Percentiles rank a stretch among this genome's conserved stretches.
Evolutionary conservation across 1,284 basidiomycete species (phyloP).

Genomic region (Cystobasidium slooffiae): DNA sequence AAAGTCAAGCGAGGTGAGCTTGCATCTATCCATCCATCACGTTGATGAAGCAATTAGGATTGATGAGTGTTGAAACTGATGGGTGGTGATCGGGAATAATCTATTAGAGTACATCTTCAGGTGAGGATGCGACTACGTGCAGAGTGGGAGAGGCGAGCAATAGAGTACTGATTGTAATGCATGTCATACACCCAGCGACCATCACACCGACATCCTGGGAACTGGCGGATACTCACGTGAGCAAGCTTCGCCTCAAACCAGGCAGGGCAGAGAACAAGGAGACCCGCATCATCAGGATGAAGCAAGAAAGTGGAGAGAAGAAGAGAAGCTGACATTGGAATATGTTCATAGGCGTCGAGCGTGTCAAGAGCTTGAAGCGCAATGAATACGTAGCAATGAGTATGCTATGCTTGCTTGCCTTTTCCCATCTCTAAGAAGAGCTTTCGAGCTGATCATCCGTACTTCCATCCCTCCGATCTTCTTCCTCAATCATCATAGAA

Average conservation of each 20-base stretch:
- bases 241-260: not conserved
- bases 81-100: not conserved
- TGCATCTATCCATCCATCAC: not conserved
- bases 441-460: not conserved
- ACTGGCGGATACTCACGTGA: constrained; percentile 43
- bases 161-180: not conserved
- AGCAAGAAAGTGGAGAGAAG: not conserved
- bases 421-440: not conserved
- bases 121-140: not conserved
- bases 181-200: constrained; percentile 22
- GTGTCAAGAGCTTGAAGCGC: constrained; percentile 40
- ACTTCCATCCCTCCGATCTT: not conserved
- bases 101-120: constrained; percentile 30
- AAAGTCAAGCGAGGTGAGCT: constrained; percentile 40
- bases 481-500: not conserved
- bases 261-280: no score
- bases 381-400: constrained; percentile 38
- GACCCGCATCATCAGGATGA: not conserved
- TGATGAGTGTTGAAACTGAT: not conserved
- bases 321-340: not conserved
- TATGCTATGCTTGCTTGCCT: not conserved
- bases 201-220: constrained; percentile 40
- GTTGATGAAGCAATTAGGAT: not conserved
- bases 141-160: not conserved
- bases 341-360: constrained; percentile 26